Conservation (phyloP, 208 protist species). For the Spongospora subterranea region DNA sequence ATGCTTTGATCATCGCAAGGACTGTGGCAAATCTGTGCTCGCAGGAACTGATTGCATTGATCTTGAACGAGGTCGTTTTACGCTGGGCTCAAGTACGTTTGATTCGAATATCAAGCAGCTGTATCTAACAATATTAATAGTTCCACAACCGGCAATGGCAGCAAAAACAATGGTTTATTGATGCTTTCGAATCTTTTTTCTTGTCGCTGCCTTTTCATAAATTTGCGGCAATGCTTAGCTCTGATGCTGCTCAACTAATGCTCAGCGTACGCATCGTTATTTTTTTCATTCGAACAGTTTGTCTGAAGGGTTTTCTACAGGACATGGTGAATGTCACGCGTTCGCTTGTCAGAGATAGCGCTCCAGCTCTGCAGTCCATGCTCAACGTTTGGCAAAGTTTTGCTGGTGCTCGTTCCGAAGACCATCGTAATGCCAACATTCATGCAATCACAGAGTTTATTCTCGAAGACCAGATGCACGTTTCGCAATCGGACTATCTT, state of each 20-base stretch:
- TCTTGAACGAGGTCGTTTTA: not conserved
- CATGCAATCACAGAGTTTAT: not conserved
- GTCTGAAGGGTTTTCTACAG: constrained; percentile 33
- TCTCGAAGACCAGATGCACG: not conserved
- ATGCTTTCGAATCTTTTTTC: constrained; percentile 45
- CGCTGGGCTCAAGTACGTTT: constrained; percentile 6
- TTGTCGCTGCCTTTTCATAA: not conserved
- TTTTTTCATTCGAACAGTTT: not conserved
- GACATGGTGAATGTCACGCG: constrained; percentile 44
- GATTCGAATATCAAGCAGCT: not conserved
- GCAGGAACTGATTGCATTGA: not conserved
- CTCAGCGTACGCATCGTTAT: not conserved
- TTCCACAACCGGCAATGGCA: constrained; percentile 52
- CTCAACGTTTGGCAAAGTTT: constrained; percentile 48
- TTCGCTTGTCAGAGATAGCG: not conserved
- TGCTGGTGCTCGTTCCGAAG: not conserved
- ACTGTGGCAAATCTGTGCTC: not conserved
- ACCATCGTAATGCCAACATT: not conserved
- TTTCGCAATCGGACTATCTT: not conserved
- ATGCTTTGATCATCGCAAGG: constrained; percentile 43
- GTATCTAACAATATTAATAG: not conserved
- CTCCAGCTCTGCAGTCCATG: not conserved
- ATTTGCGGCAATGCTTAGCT: not conserved
- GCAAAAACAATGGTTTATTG: constrained; percentile 45
- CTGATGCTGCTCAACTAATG: constrained; percentile 3